Evolutionary conservation across 2,329 filamentous ascomycete genomes (phyloP).

Genomic region (Alternaria sp.): DNA sequence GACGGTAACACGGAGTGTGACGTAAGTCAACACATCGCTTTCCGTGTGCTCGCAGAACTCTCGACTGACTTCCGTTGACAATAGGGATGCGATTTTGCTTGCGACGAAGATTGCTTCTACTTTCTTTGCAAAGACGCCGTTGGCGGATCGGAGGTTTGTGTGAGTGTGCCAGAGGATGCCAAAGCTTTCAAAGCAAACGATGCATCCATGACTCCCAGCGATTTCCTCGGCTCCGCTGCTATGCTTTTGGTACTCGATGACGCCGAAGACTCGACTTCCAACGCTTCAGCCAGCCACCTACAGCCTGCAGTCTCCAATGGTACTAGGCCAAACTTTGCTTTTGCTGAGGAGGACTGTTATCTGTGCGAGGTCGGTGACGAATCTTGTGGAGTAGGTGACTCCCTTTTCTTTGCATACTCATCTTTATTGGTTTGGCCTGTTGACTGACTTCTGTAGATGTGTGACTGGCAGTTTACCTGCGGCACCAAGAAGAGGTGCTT

Average conservation of each 20-base stretch:
- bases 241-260: neutral
- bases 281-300: neutral
- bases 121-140: neutral
- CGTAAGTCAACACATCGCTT: neutral
- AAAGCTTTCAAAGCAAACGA: neutral
- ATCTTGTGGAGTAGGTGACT: constrained; percentile 10
- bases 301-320: neutral
- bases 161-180: neutral
- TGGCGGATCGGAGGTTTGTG: neutral
- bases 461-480: constrained; percentile 19
- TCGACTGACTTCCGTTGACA: neutral
- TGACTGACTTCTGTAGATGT: constrained; percentile 16
- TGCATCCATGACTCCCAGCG: neutral
- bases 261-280: neutral
- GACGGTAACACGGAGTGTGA: neutral
- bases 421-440: neutral
- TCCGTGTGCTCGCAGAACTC: neutral
- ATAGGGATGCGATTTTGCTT: constrained; percentile 4
- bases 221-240: constrained; percentile 4
- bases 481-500: constrained; percentile 23
- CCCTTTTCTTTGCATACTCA: neutral
- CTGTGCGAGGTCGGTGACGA: neutral
- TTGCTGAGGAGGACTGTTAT: constrained; percentile 10
- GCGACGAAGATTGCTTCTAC: neutral
- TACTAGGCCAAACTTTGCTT: constrained; percentile 1